phyloP scores from a whole-genome alignment of 2,329 filamentous ascomycete species.

The Rhinocladiella similis region DNA sequence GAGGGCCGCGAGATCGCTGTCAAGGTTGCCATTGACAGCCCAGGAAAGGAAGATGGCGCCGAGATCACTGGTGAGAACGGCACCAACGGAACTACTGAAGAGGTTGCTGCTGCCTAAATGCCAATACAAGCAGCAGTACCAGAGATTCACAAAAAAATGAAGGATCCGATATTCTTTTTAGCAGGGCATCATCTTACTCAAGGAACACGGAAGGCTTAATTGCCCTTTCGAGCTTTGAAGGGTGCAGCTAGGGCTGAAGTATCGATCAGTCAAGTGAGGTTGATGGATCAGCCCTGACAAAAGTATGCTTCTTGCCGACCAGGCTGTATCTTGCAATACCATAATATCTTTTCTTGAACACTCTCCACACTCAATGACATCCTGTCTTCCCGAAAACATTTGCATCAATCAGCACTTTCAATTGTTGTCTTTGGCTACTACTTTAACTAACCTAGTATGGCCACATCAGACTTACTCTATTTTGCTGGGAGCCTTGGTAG shows the following conservation, averaged over 20 bases:
- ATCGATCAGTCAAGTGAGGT: conserved; percentile 25
- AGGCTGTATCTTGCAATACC: conserved; percentile 28
- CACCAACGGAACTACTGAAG: conserved; percentile 27
- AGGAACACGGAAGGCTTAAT: conserved; percentile 23
- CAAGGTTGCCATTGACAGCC: conserved; percentile 99
- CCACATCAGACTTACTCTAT: too few species aligned
- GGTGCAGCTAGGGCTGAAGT: conserved; percentile 22
- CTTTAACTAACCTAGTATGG: too few species aligned
- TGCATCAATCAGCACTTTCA: too few species aligned
- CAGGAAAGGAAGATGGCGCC: conserved; percentile 88
- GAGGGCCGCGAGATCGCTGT: conserved; percentile 98
- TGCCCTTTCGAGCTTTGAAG: conserved; percentile 24
- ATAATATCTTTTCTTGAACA: conserved; percentile 17
- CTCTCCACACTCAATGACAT: neutral
- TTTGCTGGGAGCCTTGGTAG: too few species aligned
- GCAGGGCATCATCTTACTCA: conserved; percentile 23
- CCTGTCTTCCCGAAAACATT: neutral
- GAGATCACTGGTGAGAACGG: conserved; percentile 23
- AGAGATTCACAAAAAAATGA: conserved; percentile 3
- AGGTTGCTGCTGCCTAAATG: conserved; percentile 26
- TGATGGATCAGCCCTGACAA: conserved; percentile 24
- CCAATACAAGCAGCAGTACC: conserved; percentile 1
- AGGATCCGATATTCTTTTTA: conserved; percentile 25
- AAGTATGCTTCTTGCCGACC: conserved; percentile 22
- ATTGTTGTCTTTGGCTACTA: too few species aligned